These are phyloP conservation scores for Phialophora chinensis DNA, from an alignment of 2,329 filamentous ascomycete genomes.

Conservation along the genomic window DNA sequence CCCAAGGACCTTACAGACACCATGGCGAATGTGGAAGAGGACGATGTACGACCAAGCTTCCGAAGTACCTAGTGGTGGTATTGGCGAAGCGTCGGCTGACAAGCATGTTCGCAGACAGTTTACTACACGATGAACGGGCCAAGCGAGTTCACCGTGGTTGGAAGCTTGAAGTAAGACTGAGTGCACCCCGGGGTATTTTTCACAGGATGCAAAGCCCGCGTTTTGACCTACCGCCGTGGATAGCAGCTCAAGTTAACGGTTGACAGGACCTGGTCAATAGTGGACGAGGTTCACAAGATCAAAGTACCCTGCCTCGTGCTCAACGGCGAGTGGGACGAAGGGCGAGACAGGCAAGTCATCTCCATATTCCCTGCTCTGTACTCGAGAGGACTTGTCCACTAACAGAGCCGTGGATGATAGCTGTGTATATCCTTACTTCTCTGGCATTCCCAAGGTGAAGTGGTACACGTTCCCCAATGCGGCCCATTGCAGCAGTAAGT, in stretches of 20 bases:
- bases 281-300: slow-evolving; percentile 46
- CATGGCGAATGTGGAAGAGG: slow-evolving; percentile 38
- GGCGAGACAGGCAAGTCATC: slow-evolving; percentile 26
- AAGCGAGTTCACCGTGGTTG: slow-evolving; percentile 49
- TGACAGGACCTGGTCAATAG: slow-evolving; percentile 44
- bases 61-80: no score
- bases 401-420: background rate
- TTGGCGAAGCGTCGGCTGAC: slow-evolving; percentile 2
- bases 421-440: slow-evolving; percentile 34
- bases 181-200: no score
- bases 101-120: slow-evolving; percentile 33
- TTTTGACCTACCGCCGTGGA: background rate
- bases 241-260: background rate
- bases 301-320: slow-evolving; percentile 49
- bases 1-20: slow-evolving; percentile 42
- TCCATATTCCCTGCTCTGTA: background rate
- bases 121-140: slow-evolving; percentile 46
- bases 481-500: slow-evolving; percentile 41
- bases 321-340: slow-evolving; percentile 51
- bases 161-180: slow-evolving; percentile 45
- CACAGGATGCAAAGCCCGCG: background rate
- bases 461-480: slow-evolving; percentile 46
- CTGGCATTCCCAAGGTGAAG: slow-evolving; percentile 47
- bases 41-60: slow-evolving; percentile 25
- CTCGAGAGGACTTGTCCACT: background rate